A percentile compares a stretch with the other conserved stretches of the same genome.
Conservation (phyloP, 2,329 filamentous ascomycete genomes). For the Scedosporium dehoogii region DNA sequence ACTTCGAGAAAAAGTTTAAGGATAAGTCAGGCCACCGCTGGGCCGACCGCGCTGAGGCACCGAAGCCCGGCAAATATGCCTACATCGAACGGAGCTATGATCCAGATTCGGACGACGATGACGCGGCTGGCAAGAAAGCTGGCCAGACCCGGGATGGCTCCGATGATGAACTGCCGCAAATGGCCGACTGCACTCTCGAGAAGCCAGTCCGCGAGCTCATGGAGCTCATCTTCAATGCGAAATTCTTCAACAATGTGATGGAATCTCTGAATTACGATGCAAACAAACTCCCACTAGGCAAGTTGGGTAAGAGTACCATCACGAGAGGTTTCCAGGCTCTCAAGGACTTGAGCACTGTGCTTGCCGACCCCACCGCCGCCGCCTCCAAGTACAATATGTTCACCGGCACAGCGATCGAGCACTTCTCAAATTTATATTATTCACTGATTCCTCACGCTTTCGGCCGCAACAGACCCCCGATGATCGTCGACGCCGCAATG, state of each 20-base stretch:
- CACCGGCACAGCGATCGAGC: constrained; percentile 37
- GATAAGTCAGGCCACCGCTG: constrained; percentile 50
- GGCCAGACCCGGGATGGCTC: constrained; percentile 21
- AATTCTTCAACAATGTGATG: constrained; percentile 61
- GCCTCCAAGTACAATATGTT: constrained; percentile 28
- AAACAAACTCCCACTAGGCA: constrained; percentile 72
- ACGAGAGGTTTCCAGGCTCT: constrained; percentile 64
- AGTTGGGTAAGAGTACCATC: constrained; percentile 72
- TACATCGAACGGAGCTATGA: constrained; percentile 75
- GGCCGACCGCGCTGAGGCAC: constrained; percentile 40
- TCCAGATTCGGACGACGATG: constrained; percentile 52
- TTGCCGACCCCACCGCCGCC: constrained; percentile 44
- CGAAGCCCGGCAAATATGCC: constrained; percentile 62
- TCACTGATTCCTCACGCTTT: constrained; percentile 75
- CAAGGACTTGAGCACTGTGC: constrained; percentile 61
- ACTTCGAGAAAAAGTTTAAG: constrained; percentile 53
- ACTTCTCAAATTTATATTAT: constrained; percentile 70
- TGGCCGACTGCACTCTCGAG: constrained; percentile 27
- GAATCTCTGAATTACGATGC: constrained; percentile 58
- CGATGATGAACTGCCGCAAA: constrained; percentile 21
- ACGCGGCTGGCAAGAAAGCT: constrained; percentile 17
- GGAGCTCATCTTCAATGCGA: constrained; percentile 72
- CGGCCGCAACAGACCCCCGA: constrained; percentile 60
- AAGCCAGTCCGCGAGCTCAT: constrained; percentile 57
- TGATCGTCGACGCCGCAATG: constrained; percentile 45